Evolutionary conservation across 1,139 yeast species (phyloP).

Genomic region (Lodderomyces margitis): DNA sequence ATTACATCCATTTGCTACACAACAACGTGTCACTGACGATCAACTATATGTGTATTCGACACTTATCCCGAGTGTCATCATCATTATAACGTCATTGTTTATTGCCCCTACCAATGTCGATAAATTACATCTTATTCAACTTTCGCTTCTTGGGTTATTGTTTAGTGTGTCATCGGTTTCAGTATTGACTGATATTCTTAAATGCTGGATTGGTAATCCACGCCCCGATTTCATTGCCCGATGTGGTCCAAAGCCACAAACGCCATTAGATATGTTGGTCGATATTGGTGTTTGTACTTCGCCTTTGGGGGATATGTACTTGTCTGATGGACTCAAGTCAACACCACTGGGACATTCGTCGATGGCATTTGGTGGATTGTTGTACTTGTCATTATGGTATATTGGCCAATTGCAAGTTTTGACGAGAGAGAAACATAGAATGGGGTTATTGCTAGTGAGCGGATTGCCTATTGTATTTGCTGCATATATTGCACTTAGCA

Average conservation of each 20-base stretch:
- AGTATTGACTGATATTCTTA: slow-evolving; percentile 39
- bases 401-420: slow-evolving; percentile 33
- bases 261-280: slow-evolving; percentile 31
- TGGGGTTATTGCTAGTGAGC: slow-evolving; percentile 14
- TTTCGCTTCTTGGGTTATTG: slow-evolving; percentile 25
- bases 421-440: slow-evolving; percentile 40
- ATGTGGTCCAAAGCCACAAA: slow-evolving; percentile 35
- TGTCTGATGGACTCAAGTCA: slow-evolving; percentile 45
- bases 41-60: slow-evolving; percentile 25
- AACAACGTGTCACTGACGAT: slow-evolving; percentile 40
- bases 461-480: slow-evolving; percentile 33
- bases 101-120: slow-evolving; percentile 7
- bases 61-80: slow-evolving; percentile 22
- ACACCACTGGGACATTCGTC: slow-evolving; percentile 50
- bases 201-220: slow-evolving; percentile 48
- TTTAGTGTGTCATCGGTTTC: slow-evolving; percentile 21
- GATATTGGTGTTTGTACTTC: slow-evolving; percentile 39
- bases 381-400: slow-evolving; percentile 42
- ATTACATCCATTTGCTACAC: slow-evolving; percentile 45
- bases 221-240: slow-evolving; percentile 46
- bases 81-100: slow-evolving; percentile 13
- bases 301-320: slow-evolving; percentile 29
- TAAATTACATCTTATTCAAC: slow-evolving; percentile 20
- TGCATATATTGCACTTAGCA: slow-evolving; percentile 34
- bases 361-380: slow-evolving; percentile 39